phyloP scores from a whole-genome alignment of 2,329 filamentous ascomycete species.

The Ophiobolus disseminans region DNA sequence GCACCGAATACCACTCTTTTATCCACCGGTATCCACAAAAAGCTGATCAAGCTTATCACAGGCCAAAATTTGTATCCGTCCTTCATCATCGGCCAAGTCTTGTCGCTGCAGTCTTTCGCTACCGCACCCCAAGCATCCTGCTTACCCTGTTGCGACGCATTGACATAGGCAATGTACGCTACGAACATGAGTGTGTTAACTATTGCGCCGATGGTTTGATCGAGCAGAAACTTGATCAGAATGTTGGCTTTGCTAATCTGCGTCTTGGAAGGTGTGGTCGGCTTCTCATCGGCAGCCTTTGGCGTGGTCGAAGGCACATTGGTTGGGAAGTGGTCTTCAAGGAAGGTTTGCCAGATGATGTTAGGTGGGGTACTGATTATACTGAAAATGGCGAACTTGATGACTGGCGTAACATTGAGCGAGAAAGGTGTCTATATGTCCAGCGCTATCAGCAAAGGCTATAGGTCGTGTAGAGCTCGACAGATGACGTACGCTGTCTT shows the following conservation, averaged over 20 bases:
- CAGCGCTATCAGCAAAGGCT: background rate
- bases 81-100: conserved; percentile 61
- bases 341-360: conserved; percentile 81
- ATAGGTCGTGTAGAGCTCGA: background rate
- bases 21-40: conserved; percentile 74
- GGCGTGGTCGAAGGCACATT: conserved; percentile 46
- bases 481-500: conserved; percentile 58
- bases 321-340: conserved; percentile 78
- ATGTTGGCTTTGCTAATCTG: conserved; percentile 68
- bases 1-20: conserved; percentile 74
- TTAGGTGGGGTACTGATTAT: conserved; percentile 80
- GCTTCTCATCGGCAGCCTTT: conserved; percentile 38
- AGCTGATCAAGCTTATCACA: conserved; percentile 72
- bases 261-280: conserved; percentile 30
- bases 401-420: conserved; percentile 71
- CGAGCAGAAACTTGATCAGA: conserved; percentile 69
- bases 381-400: conserved; percentile 80
- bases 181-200: conserved; percentile 72
- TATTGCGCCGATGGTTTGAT: conserved; percentile 71
- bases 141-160: conserved; percentile 27
- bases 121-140: conserved; percentile 43
- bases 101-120: conserved; percentile 46
- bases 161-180: conserved; percentile 62
- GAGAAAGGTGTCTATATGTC: conserved; percentile 61
- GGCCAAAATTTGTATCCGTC: conserved; percentile 80